Evolutionary conservation across 805 yeast species (phyloP).

Genomic region (Yamadazyma endophytica): DNA sequence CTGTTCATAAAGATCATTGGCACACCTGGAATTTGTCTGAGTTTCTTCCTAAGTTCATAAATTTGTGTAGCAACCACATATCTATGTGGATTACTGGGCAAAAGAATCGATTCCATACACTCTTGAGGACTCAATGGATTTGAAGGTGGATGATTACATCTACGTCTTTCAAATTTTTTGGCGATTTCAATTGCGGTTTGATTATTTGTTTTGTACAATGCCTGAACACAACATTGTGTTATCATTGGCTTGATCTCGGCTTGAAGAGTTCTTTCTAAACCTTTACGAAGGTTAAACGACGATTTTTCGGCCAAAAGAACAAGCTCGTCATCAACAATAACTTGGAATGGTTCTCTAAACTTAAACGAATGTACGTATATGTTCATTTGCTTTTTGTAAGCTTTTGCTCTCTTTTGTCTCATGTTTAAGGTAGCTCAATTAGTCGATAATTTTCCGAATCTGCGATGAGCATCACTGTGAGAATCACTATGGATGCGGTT

Average conservation of each 20-base stretch:
- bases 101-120: slow-evolving; percentile 69
- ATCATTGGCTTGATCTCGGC: slow-evolving; percentile 85
- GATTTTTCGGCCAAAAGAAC: slow-evolving; percentile 62
- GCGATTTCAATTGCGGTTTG: slow-evolving; percentile 79
- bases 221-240: slow-evolving; percentile 93
- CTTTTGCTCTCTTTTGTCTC: slow-evolving; percentile 96
- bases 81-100: slow-evolving; percentile 80
- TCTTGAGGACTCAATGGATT: slow-evolving; percentile 63
- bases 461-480: no score
- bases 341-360: slow-evolving; percentile 92
- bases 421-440: slow-evolving; percentile 32
- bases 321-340: slow-evolving; percentile 77
- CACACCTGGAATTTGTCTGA: slow-evolving; percentile 81
- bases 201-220: slow-evolving; percentile 66
- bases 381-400: slow-evolving; percentile 89
- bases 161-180: slow-evolving; percentile 81
- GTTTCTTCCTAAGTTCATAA: slow-evolving; percentile 57
- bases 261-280: slow-evolving; percentile 76
- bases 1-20: slow-evolving; percentile 85
- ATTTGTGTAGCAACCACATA: slow-evolving; percentile 87
- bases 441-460: slow-evolving; percentile 3
- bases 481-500: no score
- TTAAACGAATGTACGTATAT: slow-evolving; percentile 81
- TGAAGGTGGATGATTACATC: slow-evolving; percentile 79
- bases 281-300: slow-evolving; percentile 76